Conservation (phyloP, 2,329 filamentous ascomycete genomes). For the Bertia moriformis region DNA sequence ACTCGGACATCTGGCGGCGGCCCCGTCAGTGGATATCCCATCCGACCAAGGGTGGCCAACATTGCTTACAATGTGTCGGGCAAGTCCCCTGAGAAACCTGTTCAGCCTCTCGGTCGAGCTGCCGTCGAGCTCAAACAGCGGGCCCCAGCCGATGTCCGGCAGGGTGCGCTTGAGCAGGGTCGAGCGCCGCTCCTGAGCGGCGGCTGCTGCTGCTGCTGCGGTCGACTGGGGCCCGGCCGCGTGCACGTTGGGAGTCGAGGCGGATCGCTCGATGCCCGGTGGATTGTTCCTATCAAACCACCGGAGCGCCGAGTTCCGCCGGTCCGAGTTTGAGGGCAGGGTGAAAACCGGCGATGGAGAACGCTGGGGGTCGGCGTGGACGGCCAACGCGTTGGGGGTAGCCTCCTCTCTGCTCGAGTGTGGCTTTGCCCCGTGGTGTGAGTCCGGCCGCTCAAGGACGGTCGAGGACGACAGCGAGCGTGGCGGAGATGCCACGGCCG, state of each 20-base stretch:
- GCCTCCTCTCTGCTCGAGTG: too few species aligned
- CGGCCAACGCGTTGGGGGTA: not conserved
- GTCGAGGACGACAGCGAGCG: not conserved
- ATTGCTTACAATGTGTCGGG: constrained; percentile 55
- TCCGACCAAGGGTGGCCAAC: too few species aligned
- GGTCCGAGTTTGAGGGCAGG: not conserved
- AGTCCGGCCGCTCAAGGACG: not conserved
- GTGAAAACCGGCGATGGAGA: too few species aligned
- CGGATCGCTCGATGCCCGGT: not conserved
- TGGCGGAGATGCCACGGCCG: not conserved
- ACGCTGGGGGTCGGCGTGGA: not conserved
- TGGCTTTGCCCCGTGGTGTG: too few species aligned
- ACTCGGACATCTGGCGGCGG: constrained; percentile 14
- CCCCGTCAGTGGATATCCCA: too few species aligned
- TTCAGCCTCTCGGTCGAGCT: constrained; percentile 53
- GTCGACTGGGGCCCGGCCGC: not conserved
- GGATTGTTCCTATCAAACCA: not conserved
- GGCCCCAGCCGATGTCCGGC: constrained; percentile 57
- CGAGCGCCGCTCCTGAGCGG: constrained; percentile 15
- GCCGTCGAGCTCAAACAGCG: constrained; percentile 53
- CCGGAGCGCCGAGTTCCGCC: not conserved
- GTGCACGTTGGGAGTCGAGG: not conserved
- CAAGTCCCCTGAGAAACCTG: constrained; percentile 60
- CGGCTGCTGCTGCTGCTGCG: not conserved
- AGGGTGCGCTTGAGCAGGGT: constrained; percentile 43